A percentile compares a stretch with the other conserved stretches of the same genome.
These are phyloP conservation scores for Tuber calosporum DNA, from an alignment of 495 filamentous ascomycete species.

Conservation along the genomic window DNA sequence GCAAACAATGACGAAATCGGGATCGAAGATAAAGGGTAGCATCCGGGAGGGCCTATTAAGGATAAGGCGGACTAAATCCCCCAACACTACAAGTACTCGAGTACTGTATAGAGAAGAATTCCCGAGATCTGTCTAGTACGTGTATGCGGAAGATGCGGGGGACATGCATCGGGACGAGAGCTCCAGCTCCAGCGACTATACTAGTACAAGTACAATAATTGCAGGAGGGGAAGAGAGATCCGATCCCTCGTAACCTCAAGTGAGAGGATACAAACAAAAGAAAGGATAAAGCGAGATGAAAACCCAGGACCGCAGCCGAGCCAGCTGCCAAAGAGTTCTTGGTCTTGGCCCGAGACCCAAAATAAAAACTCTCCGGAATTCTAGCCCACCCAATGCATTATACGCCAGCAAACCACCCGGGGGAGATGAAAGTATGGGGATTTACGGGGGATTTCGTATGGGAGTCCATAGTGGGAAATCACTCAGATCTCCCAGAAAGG, in stretches of 20 bases:
- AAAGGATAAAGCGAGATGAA: not conserved
- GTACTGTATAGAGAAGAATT: too few relatives aligned
- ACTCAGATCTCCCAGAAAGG: not conserved
- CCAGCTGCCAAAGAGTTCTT: conserved; percentile 25
- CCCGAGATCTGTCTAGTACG: not conserved
- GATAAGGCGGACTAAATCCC: not conserved
- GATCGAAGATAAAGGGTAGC: not conserved
- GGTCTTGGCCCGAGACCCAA: conserved; percentile 13
- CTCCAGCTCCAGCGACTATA: not conserved
- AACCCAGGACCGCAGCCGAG: conserved; percentile 14
- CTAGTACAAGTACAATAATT: not conserved
- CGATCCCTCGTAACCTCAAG: not conserved
- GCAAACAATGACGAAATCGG: not conserved
- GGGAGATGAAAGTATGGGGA: not conserved
- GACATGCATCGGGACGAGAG: not conserved
- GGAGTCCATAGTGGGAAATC: not conserved
- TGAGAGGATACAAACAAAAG: not conserved
- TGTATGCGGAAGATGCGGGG: not conserved
- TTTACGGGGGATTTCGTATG: not conserved
- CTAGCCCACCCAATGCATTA: conserved; percentile 19
- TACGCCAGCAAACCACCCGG: conserved; percentile 7
- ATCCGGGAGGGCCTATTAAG: not conserved
- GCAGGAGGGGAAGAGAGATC: not conserved
- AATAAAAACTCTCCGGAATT: conserved; percentile 27
- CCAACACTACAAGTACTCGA: not conserved